Evolutionary conservation across 2,329 filamentous ascomycete species (phyloP).

Genomic region (Shiraia sp.): DNA sequence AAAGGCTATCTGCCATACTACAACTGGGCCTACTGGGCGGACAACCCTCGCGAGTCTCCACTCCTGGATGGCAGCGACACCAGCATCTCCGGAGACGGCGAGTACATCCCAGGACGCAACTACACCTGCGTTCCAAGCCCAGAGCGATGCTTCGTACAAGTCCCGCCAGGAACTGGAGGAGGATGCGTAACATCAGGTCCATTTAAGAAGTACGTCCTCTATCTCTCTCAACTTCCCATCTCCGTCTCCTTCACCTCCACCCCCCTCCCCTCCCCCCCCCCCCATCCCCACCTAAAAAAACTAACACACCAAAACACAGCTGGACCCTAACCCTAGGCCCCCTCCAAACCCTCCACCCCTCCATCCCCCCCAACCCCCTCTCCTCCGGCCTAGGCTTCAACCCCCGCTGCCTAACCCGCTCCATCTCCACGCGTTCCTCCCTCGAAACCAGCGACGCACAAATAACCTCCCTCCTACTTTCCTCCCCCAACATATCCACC

Average conservation of each 20-base stretch:
- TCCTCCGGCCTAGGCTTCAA: constrained; percentile 32
- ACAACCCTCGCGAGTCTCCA: constrained; percentile 51
- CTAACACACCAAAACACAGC: constrained; percentile 4
- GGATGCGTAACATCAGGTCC: constrained; percentile 58
- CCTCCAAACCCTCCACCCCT: constrained; percentile 40
- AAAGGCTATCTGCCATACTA: constrained; percentile 52
- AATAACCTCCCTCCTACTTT: constrained; percentile 24
- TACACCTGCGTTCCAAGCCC: constrained; percentile 26
- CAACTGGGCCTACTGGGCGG: constrained; percentile 55
- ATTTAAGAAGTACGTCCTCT: constrained; percentile 48
- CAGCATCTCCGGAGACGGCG: constrained; percentile 52
- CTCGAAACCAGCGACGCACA: constrained; percentile 28
- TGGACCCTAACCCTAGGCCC: constrained; percentile 52
- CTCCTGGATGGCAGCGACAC: constrained; percentile 60
- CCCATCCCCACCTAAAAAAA: too few relatives aligned
- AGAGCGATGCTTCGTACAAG: constrained; percentile 2
- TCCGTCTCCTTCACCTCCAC: too few relatives aligned
- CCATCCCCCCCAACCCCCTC: constrained; percentile 32
- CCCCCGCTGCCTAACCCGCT: constrained; percentile 43
- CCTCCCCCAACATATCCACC: constrained; percentile 27
- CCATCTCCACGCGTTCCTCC: constrained; percentile 32
- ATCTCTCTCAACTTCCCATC: not conserved
- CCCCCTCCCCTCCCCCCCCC: too few relatives aligned
- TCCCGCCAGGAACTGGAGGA: constrained; percentile 53
- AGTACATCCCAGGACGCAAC: constrained; percentile 26